Evolutionary conservation across 2,329 filamentous ascomycete genomes (phyloP).

Genomic region (Aspergillus awamori): DNA sequence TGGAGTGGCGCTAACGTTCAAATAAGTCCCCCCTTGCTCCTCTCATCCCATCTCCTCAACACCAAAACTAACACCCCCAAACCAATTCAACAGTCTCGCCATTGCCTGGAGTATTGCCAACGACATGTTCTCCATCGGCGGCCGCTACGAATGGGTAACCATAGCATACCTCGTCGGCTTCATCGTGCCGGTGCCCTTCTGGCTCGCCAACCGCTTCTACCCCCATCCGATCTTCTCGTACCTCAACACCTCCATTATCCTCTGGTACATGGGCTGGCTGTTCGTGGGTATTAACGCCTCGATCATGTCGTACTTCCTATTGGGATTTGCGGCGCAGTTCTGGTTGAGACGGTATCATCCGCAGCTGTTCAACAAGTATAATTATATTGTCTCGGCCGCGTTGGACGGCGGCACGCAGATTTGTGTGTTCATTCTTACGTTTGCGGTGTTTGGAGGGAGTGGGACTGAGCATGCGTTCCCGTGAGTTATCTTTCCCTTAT

Average conservation of each 20-base stretch:
- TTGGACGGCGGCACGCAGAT: conserved; percentile 13
- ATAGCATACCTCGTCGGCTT: conserved; percentile 10
- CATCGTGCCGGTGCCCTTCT: conserved; percentile 4
- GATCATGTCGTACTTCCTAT: conserved; percentile 1
- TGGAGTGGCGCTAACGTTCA: conserved; percentile 6
- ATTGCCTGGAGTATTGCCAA: conserved; percentile 10
- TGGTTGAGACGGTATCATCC: conserved; percentile 13
- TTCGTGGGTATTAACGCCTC: conserved; percentile 11
- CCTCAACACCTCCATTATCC: conserved; percentile 14
- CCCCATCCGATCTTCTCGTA: conserved; percentile 3
- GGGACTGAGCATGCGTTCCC: conserved; percentile 12
- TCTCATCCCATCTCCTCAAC: neutral
- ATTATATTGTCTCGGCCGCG: conserved; percentile 13
- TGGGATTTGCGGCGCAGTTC: conserved; percentile 11
- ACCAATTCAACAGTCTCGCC: conserved; percentile 9
- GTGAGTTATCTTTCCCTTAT: neutral
- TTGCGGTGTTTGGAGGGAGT: conserved; percentile 15
- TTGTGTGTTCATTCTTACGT: conserved; percentile 15
- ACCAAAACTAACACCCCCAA: neutral
- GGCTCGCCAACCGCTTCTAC: conserved; percentile 4
- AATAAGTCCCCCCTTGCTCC: neutral
- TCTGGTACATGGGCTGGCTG: conserved; percentile 3
- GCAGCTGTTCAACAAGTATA: conserved; percentile 13
- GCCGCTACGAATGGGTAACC: conserved; percentile 6
- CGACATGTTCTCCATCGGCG: conserved; percentile 11